These are phyloP conservation scores for Canna indica DNA, from an alignment of 176 grass and related monocot genomes.

Conservation along the genomic window DNA sequence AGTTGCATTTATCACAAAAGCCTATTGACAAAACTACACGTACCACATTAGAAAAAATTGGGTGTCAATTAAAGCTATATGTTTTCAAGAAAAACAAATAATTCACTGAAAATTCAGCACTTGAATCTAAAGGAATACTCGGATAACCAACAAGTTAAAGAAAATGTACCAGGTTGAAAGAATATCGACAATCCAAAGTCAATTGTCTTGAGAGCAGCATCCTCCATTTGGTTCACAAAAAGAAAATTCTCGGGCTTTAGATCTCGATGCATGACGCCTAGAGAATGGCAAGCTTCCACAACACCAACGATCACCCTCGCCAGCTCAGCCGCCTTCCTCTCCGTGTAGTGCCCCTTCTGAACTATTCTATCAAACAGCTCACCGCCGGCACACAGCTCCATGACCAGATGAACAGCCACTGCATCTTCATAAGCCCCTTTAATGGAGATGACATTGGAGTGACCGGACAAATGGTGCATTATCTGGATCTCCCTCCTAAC, in stretches of 20 bases:
- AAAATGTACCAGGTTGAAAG: conserved; percentile 9
- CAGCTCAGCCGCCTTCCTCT: conserved; percentile 11
- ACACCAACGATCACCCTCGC: conserved; percentile 13
- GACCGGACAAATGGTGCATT: conserved; percentile 18
- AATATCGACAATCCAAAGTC: conserved; percentile 16
- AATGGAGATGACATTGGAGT: conserved; percentile 11
- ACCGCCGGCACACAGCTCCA: conserved; percentile 9
- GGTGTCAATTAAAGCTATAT: too few relatives aligned
- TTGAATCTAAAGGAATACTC: neutral
- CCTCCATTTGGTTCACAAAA: conserved; percentile 9
- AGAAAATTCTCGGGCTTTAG: conserved; percentile 17
- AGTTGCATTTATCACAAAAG: neutral
- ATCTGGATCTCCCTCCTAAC: conserved; percentile 17
- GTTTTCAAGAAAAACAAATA: too few relatives aligned
- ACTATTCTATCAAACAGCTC: conserved; percentile 15
- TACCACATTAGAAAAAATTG: too few relatives aligned
- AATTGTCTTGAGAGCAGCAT: conserved; percentile 15
- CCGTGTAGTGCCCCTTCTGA: conserved; percentile 16
- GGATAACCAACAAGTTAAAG: neutral
- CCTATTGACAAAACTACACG: neutral
- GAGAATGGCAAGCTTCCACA: conserved; percentile 14
- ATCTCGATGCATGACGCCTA: conserved; percentile 17
- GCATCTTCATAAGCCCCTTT: conserved; percentile 15
- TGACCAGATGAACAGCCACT: conserved; percentile 9
- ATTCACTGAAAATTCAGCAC: too few relatives aligned